Evolutionary conservation across 164 flowering plant genomes (phyloP).

Genomic region (Piper betle): DNA sequence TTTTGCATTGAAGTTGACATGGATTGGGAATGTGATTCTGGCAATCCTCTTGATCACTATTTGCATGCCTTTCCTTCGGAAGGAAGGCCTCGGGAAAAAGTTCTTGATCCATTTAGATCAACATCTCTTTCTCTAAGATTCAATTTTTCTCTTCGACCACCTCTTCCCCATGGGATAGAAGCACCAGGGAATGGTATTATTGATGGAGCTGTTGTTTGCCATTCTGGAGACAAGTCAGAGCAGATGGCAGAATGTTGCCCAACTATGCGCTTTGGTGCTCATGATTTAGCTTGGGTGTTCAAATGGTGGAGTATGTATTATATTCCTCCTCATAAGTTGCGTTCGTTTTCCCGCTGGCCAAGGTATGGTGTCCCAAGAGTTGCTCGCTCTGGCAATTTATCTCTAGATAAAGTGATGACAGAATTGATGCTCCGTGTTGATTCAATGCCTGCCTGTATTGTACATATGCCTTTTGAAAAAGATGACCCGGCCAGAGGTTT

Average conservation of each 20-base stretch:
- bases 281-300: conserved; percentile 90
- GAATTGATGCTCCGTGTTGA: conserved; percentile 88
- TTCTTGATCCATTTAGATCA: conserved; percentile 89
- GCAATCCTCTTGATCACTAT: conserved; percentile 82
- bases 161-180: conserved; percentile 24
- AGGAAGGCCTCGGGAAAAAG: conserved; percentile 61
- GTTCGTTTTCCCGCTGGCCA: conserved; percentile 87
- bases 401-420: conserved; percentile 92
- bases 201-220: conserved; percentile 25
- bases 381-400: conserved; percentile 87
- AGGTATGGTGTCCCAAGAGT: conserved; percentile 87
- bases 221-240: conserved; percentile 20
- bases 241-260: conserved; percentile 29
- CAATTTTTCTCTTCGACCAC: conserved; percentile 68
- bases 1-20: conserved; percentile 76
- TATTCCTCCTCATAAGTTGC: conserved; percentile 85
- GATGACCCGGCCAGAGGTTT: conserved; percentile 97
- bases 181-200: conserved; percentile 13
- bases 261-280: conserved; percentile 64
- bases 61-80: conserved; percentile 74
- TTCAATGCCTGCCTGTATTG: conserved; percentile 61
- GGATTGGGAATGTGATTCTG: conserved; percentile 99
- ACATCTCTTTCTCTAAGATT: conserved; percentile 86
- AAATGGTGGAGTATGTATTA: conserved; percentile 79
- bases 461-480: conserved; percentile 60